A percentile compares a stretch with the other conserved stretches of the same genome.
These are phyloP conservation scores for Lachancea quebecensis DNA, from an alignment of 805 yeast species.

Conservation along the genomic window DNA sequence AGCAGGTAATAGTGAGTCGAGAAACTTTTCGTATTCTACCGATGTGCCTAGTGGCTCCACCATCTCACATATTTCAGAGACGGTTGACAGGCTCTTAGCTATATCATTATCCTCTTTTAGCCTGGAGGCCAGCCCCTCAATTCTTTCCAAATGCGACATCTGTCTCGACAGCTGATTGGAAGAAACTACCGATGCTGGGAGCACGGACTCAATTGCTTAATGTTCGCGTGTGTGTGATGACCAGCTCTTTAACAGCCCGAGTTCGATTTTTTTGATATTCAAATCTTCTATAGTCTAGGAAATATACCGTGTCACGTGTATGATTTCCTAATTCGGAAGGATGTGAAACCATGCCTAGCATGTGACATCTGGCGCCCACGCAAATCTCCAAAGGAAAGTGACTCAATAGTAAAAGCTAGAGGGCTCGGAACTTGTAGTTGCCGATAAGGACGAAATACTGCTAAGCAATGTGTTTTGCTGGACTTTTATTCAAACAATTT, in stretches of 20 bases:
- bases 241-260: no score
- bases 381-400: no score
- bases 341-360: neutral
- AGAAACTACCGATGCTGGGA: no score
- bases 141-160: constrained; percentile 41
- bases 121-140: constrained; percentile 61
- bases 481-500: no score
- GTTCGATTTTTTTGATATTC: neutral
- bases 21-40: constrained; percentile 72
- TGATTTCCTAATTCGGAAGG: constrained; percentile 17
- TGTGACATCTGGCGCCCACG: no score
- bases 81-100: constrained; percentile 55
- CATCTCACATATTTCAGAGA: constrained; percentile 80
- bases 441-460: no score
- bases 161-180: neutral
- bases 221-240: no score
- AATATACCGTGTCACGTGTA: constrained; percentile 14
- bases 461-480: no score
- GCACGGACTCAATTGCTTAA: no score
- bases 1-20: constrained; percentile 62
- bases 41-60: constrained; percentile 77
- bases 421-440: no score
- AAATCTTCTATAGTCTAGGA: constrained; percentile 11
- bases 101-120: constrained; percentile 52
- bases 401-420: no score